Evolutionary conservation across 2,329 filamentous ascomycete species (phyloP), one percentile per base, ranked within the genome.

Genomic region (Ceratocystis ficicola): DNA sequence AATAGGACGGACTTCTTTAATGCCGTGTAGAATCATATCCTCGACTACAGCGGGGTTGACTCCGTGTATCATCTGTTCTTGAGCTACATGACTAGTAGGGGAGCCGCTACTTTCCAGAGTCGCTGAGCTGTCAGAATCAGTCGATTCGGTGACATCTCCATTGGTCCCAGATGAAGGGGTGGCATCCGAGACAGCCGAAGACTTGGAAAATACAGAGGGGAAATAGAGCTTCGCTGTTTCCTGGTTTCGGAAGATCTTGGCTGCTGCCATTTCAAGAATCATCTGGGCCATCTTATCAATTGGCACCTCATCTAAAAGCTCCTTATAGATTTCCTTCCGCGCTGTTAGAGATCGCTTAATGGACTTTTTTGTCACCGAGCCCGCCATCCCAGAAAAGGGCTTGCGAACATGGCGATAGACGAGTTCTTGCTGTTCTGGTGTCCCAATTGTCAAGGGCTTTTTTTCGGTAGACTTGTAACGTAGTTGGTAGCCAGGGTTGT

Each of bases 401-500:
- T 60, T 60, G 41, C 64, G 32, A n/a, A 66, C 36, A 20, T 66
- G 65, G 6, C 61, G 65, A 50, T 57, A 66, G 20, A 66, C 65
- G 2, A 52, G 44, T 4, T 62, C 36, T n/a, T 62, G 60, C 22
- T 66, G 60, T 5, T 63, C 65, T 15, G 41, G 25, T 1, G 65
- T 63, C 3, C 65, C 65, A 15, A 59, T 12, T n/a, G 36, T 50
- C 2, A 59, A 30, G 8, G 55, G 55, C 55, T 25, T 22, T 15
- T 59, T 59, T n/a, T 59, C 55, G 1, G 55, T 59, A n/a, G 55
- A 59, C 28, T 59, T 59, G 55, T 32, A 36, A 28, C 55, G 55
- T 0, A 59, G 28, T 10, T 59, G 55, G n/a, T 59, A n/a, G 28
- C 25, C 4, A 8, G 17, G 55, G 3, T n/a, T 15, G 22, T 15